Evolutionary conservation across 2,329 filamentous ascomycete species (phyloP).

Genomic region (Hypoxylon sp.): DNA sequence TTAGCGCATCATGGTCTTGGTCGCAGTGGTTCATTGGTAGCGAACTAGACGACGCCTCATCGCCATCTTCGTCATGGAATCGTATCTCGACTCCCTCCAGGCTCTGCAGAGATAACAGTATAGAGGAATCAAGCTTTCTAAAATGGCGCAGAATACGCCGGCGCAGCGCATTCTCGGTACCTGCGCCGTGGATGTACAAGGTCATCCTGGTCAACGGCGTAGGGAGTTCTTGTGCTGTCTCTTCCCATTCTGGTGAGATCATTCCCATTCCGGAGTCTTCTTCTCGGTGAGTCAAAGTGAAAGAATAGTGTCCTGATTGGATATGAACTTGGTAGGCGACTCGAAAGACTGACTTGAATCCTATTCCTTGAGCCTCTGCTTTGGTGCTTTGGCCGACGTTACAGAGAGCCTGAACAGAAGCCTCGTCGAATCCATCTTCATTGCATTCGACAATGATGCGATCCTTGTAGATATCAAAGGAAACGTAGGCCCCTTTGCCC

Average conservation of each 20-base stretch:
- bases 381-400: slow-evolving; percentile 62
- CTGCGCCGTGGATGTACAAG: slow-evolving; percentile 52
- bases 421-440: slow-evolving; percentile 59
- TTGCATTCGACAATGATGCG: slow-evolving; percentile 63
- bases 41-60: slow-evolving; percentile 20
- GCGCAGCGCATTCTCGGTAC: slow-evolving; percentile 28
- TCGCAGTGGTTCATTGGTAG: slow-evolving; percentile 20
- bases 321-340: slow-evolving; percentile 60
- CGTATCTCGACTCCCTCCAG: slow-evolving; percentile 51
- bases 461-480: slow-evolving; percentile 54
- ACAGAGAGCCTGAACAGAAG: slow-evolving; percentile 62
- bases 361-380: slow-evolving; percentile 58
- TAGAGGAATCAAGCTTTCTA: slow-evolving; percentile 53
- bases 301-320: slow-evolving; percentile 59
- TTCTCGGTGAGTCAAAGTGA: slow-evolving; percentile 56
- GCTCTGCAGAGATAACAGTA: slow-evolving; percentile 60
- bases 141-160: slow-evolving; percentile 53
- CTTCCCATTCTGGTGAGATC: slow-evolving; percentile 60
- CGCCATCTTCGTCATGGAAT: slow-evolving; percentile 46
- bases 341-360: slow-evolving; percentile 65
- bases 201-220: slow-evolving; percentile 54
- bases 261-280: slow-evolving; percentile 64
- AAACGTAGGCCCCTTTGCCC: slow-evolving; percentile 49
- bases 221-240: slow-evolving; percentile 34
- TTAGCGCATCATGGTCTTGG: neutral